A percentile compares a stretch with the other conserved stretches of the same genome.
phyloP scores from a whole-genome alignment of 805 yeast species.

The Alloascoidea hylecoeti region DNA sequence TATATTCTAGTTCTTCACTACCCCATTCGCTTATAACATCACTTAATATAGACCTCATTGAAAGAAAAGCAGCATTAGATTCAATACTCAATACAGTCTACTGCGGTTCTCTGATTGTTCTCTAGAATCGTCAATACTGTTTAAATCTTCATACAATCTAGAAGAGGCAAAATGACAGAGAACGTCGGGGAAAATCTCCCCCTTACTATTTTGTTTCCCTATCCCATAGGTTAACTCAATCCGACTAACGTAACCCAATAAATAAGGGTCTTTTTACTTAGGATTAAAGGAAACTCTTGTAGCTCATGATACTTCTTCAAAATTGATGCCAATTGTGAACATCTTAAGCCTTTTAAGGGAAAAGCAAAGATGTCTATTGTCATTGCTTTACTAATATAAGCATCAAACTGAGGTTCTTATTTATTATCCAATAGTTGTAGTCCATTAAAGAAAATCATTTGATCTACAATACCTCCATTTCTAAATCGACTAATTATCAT shows the following conservation, averaged over 20 bases:
- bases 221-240: conserved; percentile 12
- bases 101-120: too few relatives aligned
- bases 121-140: too few relatives aligned
- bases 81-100: too few relatives aligned
- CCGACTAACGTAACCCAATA: conserved; percentile 19
- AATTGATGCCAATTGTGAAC: conserved; percentile 10
- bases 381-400: conserved; percentile 49
- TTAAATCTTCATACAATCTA: too few relatives aligned
- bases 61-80: too few relatives aligned
- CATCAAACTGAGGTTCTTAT: conserved; percentile 48
- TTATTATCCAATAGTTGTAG: conserved; percentile 64
- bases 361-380: conserved; percentile 16
- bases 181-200: not conserved
- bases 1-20: too few relatives aligned
- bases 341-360: conserved; percentile 9
- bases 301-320: conserved; percentile 9
- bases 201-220: conserved; percentile 1
- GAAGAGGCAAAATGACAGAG: not conserved
- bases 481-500: conserved; percentile 68
- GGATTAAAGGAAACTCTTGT: conserved; percentile 23
- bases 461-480: conserved; percentile 86
- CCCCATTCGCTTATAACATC: too few relatives aligned
- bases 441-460: conserved; percentile 82
- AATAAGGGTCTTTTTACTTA: conserved; percentile 9
- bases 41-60: too few relatives aligned